These are phyloP conservation scores for Cyclotella choctawhatcheeana DNA, from an alignment of 108 stramenopile species.

Conservation along the genomic window DNA sequence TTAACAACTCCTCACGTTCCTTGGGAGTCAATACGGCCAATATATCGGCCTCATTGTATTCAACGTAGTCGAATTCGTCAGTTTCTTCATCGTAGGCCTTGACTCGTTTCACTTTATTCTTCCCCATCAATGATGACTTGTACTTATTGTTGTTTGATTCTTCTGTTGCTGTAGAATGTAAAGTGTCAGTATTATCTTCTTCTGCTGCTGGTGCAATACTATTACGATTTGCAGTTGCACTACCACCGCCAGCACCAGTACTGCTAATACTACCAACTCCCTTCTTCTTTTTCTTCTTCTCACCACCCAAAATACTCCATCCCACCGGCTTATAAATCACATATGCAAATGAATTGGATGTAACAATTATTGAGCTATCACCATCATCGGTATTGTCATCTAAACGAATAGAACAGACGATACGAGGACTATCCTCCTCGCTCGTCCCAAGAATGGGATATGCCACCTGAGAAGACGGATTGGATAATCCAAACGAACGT, in stretches of 20 bases:
- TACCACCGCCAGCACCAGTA: no score
- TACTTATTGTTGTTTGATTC: constrained; percentile 6
- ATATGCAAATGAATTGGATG: constrained; percentile 70
- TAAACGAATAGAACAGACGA: constrained; percentile 61
- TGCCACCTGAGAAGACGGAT: constrained; percentile 59
- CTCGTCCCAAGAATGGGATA: constrained; percentile 58
- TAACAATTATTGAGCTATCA: constrained; percentile 23
- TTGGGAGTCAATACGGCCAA: constrained; percentile 70
- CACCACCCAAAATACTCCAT: constrained; percentile 77
- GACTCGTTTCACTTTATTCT: constrained; percentile 32
- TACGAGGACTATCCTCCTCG: constrained; percentile 53
- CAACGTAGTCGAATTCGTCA: constrained; percentile 58
- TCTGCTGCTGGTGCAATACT: not conserved
- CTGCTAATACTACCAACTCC: not conserved
- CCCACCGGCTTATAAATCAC: constrained; percentile 79
- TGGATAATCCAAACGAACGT: constrained; percentile 49
- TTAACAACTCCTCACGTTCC: constrained; percentile 59
- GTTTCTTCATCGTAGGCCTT: constrained; percentile 59
- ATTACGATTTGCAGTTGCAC: not conserved
- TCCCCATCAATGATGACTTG: constrained; percentile 20
- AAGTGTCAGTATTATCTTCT: not conserved
- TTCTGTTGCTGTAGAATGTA: not conserved
- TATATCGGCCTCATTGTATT: constrained; percentile 75
- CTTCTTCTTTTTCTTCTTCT: constrained; percentile 34
- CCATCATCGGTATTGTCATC: constrained; percentile 41